These are phyloP conservation scores for Angophora floribunda DNA, from an alignment of 345 rosid genomes.

Conservation along the genomic window DNA sequence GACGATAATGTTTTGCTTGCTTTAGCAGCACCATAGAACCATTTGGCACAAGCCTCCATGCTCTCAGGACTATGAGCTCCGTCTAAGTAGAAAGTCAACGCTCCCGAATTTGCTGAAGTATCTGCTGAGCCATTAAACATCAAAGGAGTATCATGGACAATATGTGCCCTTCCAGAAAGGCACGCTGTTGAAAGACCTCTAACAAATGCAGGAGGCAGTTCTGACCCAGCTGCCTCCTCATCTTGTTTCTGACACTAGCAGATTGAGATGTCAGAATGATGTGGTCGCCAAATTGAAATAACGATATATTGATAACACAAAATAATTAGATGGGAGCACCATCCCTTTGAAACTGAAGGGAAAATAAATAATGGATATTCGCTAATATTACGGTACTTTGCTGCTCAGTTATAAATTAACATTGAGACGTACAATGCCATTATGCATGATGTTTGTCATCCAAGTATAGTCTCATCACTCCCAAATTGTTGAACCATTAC, in stretches of 20 bases:
- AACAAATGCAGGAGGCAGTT: conserved; percentile 47
- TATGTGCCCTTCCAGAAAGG: conserved; percentile 78
- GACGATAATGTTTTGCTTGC: conserved; percentile 13
- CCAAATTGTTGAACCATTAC: not conserved
- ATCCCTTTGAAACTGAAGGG: not conserved
- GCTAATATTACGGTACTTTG: not conserved
- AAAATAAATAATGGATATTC: not conserved
- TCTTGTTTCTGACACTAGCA: conserved; percentile 22
- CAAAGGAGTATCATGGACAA: conserved; percentile 43
- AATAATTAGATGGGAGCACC: not conserved
- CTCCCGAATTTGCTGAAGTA: conserved; percentile 24
- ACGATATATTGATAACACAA: not conserved
- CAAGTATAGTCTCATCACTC: not conserved
- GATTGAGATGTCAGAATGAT: not conserved
- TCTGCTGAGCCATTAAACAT: conserved; percentile 17
- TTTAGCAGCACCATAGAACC: conserved; percentile 62
- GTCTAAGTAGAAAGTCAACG: conserved; percentile 76
- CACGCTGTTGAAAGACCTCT: conserved; percentile 82
- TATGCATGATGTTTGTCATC: not conserved
- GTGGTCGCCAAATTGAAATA: not conserved
- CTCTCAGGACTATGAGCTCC: conserved; percentile 99
- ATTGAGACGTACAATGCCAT: not conserved
- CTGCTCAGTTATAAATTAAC: not conserved
- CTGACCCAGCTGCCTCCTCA: conserved; percentile 20
- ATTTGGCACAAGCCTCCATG: conserved; percentile 85